Conservation (phyloP, 2,329 filamentous ascomycete genomes). For the Aspergillus chevalieri region DNA sequence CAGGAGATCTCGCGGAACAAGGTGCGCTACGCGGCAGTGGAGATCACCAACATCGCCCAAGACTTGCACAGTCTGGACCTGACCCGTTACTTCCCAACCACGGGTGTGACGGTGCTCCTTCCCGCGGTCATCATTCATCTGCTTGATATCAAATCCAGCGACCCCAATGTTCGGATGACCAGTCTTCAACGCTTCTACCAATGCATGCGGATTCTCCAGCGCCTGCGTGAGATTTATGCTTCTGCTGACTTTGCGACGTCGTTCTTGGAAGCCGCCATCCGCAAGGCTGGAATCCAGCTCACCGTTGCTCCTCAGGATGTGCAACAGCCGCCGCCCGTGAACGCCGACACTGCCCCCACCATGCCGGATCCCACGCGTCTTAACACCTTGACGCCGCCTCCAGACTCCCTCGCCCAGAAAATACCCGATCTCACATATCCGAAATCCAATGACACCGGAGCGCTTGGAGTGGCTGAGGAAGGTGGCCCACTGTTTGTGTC, state of each 20-base stretch:
- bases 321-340: conserved; percentile 9
- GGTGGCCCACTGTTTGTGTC: conserved; percentile 27
- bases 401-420: conserved; percentile 35
- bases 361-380: conserved; percentile 15
- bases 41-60: conserved; percentile 78
- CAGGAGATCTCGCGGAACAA: conserved; percentile 77
- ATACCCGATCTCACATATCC: conserved; percentile 34
- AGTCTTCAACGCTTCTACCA: conserved; percentile 78
- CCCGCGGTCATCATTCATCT: conserved; percentile 92
- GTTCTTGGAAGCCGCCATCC: conserved; percentile 86
- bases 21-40: conserved; percentile 74
- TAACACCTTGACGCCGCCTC: conserved; percentile 35
- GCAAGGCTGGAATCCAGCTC: conserved; percentile 75
- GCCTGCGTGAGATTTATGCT: conserved; percentile 80
- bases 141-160: conserved; percentile 80
- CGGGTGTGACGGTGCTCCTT: conserved; percentile 82
- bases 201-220: conserved; percentile 88
- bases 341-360: conserved; percentile 4
- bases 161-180: conserved; percentile 62
- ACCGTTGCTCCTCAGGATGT: conserved; percentile 40
- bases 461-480: conserved; percentile 18
- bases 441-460: conserved; percentile 15
- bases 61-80: conserved; percentile 67
- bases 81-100: conserved; percentile 76
- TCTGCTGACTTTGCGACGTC: conserved; percentile 94